Base-by-base conservation (phyloP, 1,284 basidiomycete genomes). In the Microbotryum saponariae region DNA sequence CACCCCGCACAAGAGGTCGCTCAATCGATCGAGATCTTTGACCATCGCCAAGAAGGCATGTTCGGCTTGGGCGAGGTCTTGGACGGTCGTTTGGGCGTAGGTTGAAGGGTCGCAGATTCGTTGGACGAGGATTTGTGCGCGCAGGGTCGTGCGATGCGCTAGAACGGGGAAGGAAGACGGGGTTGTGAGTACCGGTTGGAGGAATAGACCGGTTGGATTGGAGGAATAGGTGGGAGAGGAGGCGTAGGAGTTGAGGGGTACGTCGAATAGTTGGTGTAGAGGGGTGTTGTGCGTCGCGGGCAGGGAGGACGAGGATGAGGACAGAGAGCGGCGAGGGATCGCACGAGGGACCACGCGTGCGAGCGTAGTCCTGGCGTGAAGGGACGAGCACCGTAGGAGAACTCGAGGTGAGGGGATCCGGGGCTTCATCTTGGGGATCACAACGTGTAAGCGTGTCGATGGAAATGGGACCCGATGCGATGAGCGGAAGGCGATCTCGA, bases 21-120 rank as follows among this genome's bases (percentile, higher is more conserved):
- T 96, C 66, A 98, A 83, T 60, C 93, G 81, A 77, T 98, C 94
- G 63, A 98, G 78, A 73, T 92, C 92, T 81, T 94, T 96, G 66
- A 93, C 89, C 21, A 90, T 89, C 74, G 85, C 83, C 64, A 86
- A 78, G 59, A 94, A 80, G 72, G 93, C 90, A 53, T 60, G 61
- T 3, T 74, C 76, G 3, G 73, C 67, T 9, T 73, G 68, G 52
- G 75, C 74, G 57, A 68, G 58, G 37, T 42, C 37, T 42, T 42
- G 37, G 6, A 70, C 66, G 2, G 44, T 48, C 33, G 37, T 52
- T 37, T 46, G 31, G n/a, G 53, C 33, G 46, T 42, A 42, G 6
- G 37, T 42, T 23, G 60, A 58, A 21, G 86, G 83, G 14, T 81
- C 80, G 51, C 87, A 74, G 45, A 91, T 87, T 51, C 89, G 83